A percentile compares a stretch with the other conserved stretches of the same genome.
phyloP scores from a whole-genome alignment of 441 rosid species.

The Croton laevigatus region DNA sequence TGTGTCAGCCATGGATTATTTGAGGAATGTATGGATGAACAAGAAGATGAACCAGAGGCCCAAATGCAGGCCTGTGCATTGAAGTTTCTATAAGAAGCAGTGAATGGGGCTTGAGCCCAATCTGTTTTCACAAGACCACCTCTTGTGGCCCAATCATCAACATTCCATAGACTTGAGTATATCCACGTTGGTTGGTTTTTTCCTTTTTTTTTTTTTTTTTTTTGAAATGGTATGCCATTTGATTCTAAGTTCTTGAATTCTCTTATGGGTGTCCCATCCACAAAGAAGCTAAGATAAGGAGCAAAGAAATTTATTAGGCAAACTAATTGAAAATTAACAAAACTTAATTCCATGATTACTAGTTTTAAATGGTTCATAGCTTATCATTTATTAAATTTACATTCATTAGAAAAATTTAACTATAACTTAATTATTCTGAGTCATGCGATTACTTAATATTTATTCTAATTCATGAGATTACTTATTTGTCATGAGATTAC shows the following conservation, averaged over 20 bases:
- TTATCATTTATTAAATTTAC: too few relatives aligned
- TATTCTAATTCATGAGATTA: too few relatives aligned
- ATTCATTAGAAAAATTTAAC: too few relatives aligned
- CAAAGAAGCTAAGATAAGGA: slow-evolving; percentile 46
- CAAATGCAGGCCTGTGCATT: slow-evolving; percentile 46
- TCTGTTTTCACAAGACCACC: slow-evolving; percentile 54
- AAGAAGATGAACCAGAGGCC: slow-evolving; percentile 36
- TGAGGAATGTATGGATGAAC: slow-evolving; percentile 15
- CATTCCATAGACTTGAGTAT: slow-evolving; percentile 63
- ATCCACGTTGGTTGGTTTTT: slow-evolving; percentile 48
- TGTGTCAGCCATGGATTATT: slow-evolving; percentile 28
- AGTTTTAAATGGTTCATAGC: too few relatives aligned
- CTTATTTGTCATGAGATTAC: too few relatives aligned
- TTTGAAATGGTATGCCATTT: slow-evolving; percentile 45
- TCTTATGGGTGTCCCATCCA: slow-evolving; percentile 63
- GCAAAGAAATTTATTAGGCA: too few relatives aligned
- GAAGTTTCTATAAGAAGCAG: slow-evolving; percentile 48
- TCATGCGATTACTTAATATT: too few relatives aligned
- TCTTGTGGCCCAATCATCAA: slow-evolving; percentile 64
- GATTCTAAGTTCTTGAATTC: slow-evolving; percentile 57
- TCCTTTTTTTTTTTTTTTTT: too few relatives aligned
- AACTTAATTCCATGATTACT: too few relatives aligned
- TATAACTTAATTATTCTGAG: too few relatives aligned
- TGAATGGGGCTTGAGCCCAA: slow-evolving; percentile 60
- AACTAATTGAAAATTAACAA: too few relatives aligned